Evolutionary conservation across 176 grass and related monocot species (phyloP).

Genomic region (Cocos nucifera): DNA sequence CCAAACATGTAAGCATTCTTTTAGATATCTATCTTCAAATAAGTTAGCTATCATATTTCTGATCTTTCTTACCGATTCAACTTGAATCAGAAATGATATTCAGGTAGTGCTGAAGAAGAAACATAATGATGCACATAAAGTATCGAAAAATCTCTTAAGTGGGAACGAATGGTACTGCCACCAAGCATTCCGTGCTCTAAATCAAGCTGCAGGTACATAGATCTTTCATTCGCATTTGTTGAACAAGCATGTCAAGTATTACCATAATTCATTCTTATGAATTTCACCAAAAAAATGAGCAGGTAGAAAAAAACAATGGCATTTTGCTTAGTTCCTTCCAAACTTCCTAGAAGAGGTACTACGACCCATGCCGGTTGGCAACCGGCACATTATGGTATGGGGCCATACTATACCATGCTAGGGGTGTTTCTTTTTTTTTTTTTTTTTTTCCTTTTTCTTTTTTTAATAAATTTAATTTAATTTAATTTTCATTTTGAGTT

Average conservation of each 20-base stretch:
- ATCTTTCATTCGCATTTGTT: background rate
- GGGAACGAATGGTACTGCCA: constrained; percentile 97
- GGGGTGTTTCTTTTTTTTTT: too few species aligned
- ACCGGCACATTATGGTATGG: too few species aligned
- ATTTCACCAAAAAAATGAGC: too few species aligned
- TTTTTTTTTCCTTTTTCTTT: too few species aligned
- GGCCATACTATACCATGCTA: too few species aligned
- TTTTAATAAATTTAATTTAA: too few species aligned
- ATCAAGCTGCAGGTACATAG: constrained; percentile 79
- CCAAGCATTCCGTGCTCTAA: constrained; percentile 95
- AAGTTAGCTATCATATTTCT: background rate
- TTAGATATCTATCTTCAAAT: background rate
- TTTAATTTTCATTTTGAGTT: too few species aligned
- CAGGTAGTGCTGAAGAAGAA: constrained; percentile 84
- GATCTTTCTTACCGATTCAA: constrained; percentile 27
- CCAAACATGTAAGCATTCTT: constrained; percentile 79
- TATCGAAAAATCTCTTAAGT: constrained; percentile 75
- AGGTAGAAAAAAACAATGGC: too few species aligned
- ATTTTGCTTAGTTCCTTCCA: too few species aligned
- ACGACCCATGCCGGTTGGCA: too few species aligned
- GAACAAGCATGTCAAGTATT: background rate
- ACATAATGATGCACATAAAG: constrained; percentile 85
- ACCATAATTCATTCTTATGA: too few species aligned
- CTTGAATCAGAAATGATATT: constrained; percentile 71
- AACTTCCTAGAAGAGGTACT: too few species aligned